Base-by-base conservation (phyloP, 139 green algal species). In the Deuterostichococcus epilithicus region DNA sequence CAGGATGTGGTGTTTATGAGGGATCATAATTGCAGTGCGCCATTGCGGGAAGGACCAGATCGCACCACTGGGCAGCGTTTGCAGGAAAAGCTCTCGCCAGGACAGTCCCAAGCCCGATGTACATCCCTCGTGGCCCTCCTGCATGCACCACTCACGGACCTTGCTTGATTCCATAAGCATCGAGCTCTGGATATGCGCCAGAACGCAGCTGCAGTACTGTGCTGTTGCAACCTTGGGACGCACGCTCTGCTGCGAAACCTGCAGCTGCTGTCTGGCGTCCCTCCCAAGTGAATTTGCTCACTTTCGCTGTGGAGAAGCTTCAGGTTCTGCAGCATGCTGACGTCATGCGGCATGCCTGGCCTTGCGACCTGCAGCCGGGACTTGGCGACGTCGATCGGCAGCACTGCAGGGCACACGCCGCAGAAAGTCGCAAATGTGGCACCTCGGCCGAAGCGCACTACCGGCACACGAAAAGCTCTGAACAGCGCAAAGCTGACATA, bases 381-480 rank as follows among this genome's bases (percentile, higher is more conserved):
- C 76, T 96, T 96, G 66, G 90, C 90, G 0, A 90, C 85, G 68
- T 96, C 92, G 0, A 96, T 78, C 3, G 92, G 92, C 58, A 96
- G 78, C 15, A 96, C 85, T 35, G 32, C 63, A 25, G 67, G 67
- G 42, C 42, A 86, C 88, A 92, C 88, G 90, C 89, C 79, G 86
- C 78, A 20, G 36, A 13, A 35, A 70, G 37, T 52, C 13, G 42
- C 42, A 52, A 8, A n/a, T n/a, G n/a, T n/a, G n/a, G n/a, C n/a
- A n/a, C n/a, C n/a, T n/a, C n/a, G n/a, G 58, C 37, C 72, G 44
- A 77, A 36, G 44, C 72, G 32, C 20, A 30, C 72, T 34, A 39
- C 35, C 18, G 37, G 2, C 39, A 68, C 44, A 20, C 13, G 58
- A 37, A 23, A 30, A 72, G 52, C n/a, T 42, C 10, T 60, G 37